Conservation (phyloP, 305 asterid species). For the Salvia sclarea region DNA sequence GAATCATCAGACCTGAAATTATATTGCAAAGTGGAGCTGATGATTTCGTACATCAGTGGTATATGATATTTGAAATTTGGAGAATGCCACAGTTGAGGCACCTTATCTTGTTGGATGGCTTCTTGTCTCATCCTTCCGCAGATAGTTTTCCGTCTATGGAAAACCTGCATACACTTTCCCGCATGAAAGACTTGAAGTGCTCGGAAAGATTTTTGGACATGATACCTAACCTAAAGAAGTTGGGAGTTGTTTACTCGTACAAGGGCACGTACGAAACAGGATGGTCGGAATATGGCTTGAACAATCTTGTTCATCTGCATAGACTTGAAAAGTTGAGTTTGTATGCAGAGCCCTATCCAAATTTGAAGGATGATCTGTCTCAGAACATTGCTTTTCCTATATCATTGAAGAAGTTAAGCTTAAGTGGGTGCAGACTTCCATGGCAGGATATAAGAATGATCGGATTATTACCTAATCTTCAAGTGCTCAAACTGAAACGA, state of each 20-base stretch:
- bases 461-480: conserved; percentile 18
- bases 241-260: neutral
- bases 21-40: neutral
- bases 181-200: neutral
- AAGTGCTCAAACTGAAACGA: conserved; percentile 23
- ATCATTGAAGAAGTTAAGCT: neutral
- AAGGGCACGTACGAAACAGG: neutral
- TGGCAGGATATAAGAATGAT: conserved; percentile 1
- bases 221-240: neutral
- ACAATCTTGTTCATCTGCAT: conserved; percentile 21
- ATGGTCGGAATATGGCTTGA: neutral
- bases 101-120: neutral
- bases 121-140: neutral
- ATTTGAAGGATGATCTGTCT: neutral
- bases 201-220: neutral
- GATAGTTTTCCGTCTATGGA: neutral
- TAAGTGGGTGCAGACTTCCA: neutral
- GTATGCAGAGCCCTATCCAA: neutral
- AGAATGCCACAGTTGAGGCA: conserved; percentile 4
- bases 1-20: too few species aligned
- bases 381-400: neutral
- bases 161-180: neutral
- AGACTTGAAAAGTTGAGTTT: conserved; percentile 23
- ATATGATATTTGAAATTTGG: neutral
- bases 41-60: neutral